Percentiles rank a stretch among this genome's conserved stretches.
Evolutionary conservation across 2,329 filamentous ascomycete genomes (phyloP).

Genomic region (Monilinia fructigena): DNA sequence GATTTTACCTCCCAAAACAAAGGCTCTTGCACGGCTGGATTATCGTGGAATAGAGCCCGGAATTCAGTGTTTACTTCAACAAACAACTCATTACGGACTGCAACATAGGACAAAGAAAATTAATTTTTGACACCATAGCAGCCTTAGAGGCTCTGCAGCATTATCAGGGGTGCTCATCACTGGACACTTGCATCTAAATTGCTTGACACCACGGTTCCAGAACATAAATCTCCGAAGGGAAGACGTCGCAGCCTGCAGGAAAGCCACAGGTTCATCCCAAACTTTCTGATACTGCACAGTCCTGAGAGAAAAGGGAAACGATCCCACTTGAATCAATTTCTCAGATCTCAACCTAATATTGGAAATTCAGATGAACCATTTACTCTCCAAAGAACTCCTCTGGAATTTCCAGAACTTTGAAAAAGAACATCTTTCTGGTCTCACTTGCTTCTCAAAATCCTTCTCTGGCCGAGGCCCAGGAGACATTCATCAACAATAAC

Average conservation of each 20-base stretch:
- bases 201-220: slow-evolving; percentile 35
- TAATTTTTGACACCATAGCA: slow-evolving; percentile 25
- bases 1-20: slow-evolving; percentile 34
- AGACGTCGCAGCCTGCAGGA: slow-evolving; percentile 35
- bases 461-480: slow-evolving; percentile 22
- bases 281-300: slow-evolving; percentile 35
- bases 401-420: slow-evolving; percentile 38
- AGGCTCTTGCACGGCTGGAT: slow-evolving; percentile 31
- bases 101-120: slow-evolving; percentile 23
- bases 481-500: slow-evolving; percentile 10
- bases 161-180: slow-evolving; percentile 32
- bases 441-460: slow-evolving; percentile 28
- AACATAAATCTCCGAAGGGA: slow-evolving; percentile 33
- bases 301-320: slow-evolving; percentile 38
- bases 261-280: slow-evolving; percentile 43
- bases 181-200: slow-evolving; percentile 35
- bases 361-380: slow-evolving; percentile 35
- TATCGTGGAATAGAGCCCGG: slow-evolving; percentile 19
- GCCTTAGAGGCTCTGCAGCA: slow-evolving; percentile 31
- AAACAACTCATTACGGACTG: slow-evolving; percentile 16
- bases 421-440: slow-evolving; percentile 28
- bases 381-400: slow-evolving; percentile 31
- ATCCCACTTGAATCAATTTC: slow-evolving; percentile 35
- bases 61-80: slow-evolving; percentile 27
- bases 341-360: slow-evolving; percentile 33